Evolutionary conservation across 2,329 filamentous ascomycete genomes (phyloP).

Genomic region (Sporothrix luriei): DNA sequence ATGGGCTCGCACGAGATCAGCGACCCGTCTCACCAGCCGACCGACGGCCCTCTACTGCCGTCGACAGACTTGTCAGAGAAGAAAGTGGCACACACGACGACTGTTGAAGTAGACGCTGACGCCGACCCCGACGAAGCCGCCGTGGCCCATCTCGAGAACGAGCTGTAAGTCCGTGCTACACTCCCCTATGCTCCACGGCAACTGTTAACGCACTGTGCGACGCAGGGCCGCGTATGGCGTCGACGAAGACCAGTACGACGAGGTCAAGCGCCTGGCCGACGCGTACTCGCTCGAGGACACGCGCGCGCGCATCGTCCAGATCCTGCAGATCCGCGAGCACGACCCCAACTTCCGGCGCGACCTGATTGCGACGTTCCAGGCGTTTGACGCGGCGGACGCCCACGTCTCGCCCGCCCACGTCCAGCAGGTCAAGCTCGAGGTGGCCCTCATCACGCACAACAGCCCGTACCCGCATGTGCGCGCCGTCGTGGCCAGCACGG

Average conservation of each 20-base stretch:
- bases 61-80: slow-evolving; percentile 34
- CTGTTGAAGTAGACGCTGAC: background rate
- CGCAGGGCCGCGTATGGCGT: slow-evolving; percentile 25
- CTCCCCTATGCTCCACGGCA: too few species aligned
- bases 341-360: slow-evolving; percentile 53
- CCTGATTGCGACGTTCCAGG: slow-evolving; percentile 47
- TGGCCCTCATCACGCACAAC: slow-evolving; percentile 3
- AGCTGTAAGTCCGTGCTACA: slow-evolving; percentile 17
- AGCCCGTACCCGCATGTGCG: background rate
- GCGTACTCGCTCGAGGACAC: slow-evolving; percentile 28
- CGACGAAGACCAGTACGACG: slow-evolving; percentile 27
- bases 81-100: slow-evolving; percentile 32
- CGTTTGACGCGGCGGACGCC: slow-evolving; percentile 41
- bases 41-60: background rate
- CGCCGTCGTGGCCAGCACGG: background rate
- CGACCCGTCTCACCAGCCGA: background rate
- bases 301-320: slow-evolving; percentile 14
- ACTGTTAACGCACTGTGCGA: background rate
- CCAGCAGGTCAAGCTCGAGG: background rate
- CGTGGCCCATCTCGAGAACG: slow-evolving; percentile 26
- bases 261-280: slow-evolving; percentile 31
- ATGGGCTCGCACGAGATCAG: slow-evolving; percentile 27
- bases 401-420: background rate
- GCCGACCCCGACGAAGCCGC: slow-evolving; percentile 20
- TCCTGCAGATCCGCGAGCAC: slow-evolving; percentile 45